A percentile compares a stretch with the other conserved stretches of the same genome.
Conservation (phyloP, 2,329 filamentous ascomycete genomes). For the Ophiostoma sp. region DNA sequence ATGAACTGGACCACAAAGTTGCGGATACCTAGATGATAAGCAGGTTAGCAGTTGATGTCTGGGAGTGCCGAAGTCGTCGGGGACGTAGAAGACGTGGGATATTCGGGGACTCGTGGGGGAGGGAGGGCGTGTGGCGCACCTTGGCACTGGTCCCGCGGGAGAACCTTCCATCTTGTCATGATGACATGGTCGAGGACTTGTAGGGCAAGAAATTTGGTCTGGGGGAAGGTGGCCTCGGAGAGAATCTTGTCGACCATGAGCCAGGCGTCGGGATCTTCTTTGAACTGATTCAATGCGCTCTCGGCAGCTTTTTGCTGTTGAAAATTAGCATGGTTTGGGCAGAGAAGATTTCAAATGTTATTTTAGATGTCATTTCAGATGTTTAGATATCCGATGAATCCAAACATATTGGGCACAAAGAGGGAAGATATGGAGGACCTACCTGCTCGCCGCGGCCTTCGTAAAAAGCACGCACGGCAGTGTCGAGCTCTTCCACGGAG, state of each 20-base stretch:
- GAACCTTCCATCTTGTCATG: conserved; percentile 97
- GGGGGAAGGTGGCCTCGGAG: conserved; percentile 83
- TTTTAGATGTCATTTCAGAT: no score
- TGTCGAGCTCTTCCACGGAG: conserved; percentile 91
- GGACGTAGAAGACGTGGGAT: background rate
- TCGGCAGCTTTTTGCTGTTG: conserved; percentile 91
- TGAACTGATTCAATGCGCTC: conserved; percentile 94
- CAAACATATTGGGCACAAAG: background rate
- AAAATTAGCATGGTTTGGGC: conserved; percentile 33
- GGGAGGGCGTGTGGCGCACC: conserved; percentile 45
- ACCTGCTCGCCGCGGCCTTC: conserved; percentile 93
- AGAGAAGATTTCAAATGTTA: no score
- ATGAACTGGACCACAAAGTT: conserved; percentile 99
- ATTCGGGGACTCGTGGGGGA: background rate
- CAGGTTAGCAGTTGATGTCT: conserved; percentile 1
- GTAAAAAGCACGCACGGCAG: conserved; percentile 92
- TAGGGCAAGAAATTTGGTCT: conserved; percentile 95
- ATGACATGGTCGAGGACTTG: conserved; percentile 98
- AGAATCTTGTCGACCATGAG: conserved; percentile 95
- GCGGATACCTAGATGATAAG: conserved; percentile 65
- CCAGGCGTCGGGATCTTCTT: conserved; percentile 98
- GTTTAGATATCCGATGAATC: no score
- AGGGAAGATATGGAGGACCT: conserved; percentile 36
- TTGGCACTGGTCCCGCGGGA: conserved; percentile 93
- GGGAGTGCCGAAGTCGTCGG: background rate